phyloP scores from a whole-genome alignment of 2,329 filamentous ascomycete species.

The Trichophyton benhamiae region DNA sequence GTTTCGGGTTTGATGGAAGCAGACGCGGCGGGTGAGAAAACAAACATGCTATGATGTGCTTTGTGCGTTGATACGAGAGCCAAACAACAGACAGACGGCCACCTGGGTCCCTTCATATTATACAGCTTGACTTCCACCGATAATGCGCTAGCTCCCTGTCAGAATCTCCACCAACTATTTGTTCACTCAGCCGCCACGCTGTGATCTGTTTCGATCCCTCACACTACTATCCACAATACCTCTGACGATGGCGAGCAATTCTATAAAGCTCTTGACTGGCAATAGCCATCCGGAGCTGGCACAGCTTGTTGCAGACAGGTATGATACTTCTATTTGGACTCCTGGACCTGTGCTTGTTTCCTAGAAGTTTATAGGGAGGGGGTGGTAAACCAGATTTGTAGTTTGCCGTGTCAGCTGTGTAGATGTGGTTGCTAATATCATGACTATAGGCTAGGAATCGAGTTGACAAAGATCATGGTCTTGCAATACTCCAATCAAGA shows the following conservation, averaged over 20 bases:
- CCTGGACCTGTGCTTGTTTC: neutral
- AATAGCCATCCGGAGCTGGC: slow-evolving; percentile 64
- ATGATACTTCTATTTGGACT: slow-evolving; percentile 17
- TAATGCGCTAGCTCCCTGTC: neutral
- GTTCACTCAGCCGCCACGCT: neutral
- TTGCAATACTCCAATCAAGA: slow-evolving; percentile 54
- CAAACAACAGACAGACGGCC: neutral
- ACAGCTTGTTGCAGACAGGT: slow-evolving; percentile 56
- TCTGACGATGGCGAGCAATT: slow-evolving; percentile 54
- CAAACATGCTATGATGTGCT: neutral
- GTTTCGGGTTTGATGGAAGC: neutral
- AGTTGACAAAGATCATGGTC: slow-evolving; percentile 57
- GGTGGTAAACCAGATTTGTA: neutral
- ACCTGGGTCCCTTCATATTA: neutral
- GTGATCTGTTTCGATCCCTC: neutral
- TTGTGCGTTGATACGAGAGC: neutral
- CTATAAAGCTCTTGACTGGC: slow-evolving; percentile 62
- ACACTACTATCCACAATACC: neutral
- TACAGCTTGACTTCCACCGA: neutral
- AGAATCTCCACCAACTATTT: neutral
- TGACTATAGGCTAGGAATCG: slow-evolving; percentile 46
- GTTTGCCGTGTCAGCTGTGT: neutral
- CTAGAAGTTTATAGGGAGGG: neutral
- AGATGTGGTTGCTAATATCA: slow-evolving; percentile 10
- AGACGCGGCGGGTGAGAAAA: neutral